Conservation (phyloP, 2,329 filamentous ascomycete species). For the Botrytis fragariae region DNA sequence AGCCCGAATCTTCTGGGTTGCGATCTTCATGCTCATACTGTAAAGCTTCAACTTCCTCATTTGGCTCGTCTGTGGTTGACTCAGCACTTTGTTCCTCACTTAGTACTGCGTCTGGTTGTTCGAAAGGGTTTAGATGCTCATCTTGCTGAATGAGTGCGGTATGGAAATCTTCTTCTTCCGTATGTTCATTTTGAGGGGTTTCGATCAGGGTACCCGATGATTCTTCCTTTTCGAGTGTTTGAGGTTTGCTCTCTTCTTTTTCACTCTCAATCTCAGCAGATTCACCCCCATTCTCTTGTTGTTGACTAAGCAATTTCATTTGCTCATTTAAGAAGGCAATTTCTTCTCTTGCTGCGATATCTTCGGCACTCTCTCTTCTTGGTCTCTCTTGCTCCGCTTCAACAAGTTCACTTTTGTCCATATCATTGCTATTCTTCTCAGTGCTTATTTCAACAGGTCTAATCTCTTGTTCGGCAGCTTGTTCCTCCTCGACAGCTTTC, state of each 20-base stretch:
- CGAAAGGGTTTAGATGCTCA: not conserved
- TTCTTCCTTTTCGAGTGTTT: not conserved
- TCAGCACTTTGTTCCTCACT: not conserved
- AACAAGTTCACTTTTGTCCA: not conserved
- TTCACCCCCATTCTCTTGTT: not conserved
- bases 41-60: not conserved
- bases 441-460: not conserved
- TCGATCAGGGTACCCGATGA: not conserved
- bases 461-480: not conserved
- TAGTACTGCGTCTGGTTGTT: not conserved
- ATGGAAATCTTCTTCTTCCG: not conserved
- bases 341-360: not conserved
- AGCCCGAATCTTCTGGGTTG: not conserved
- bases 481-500: slow-evolving; percentile 23
- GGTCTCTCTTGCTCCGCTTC: not conserved
- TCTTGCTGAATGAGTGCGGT: not conserved
- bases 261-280: not conserved
- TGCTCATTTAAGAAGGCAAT: slow-evolving; percentile 8
- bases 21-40: not conserved
- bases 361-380: not conserved
- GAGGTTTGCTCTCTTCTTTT: not conserved
- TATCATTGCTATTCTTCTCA: not conserved
- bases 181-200: not conserved
- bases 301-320: not conserved
- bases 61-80: not conserved